Base-by-base conservation (phyloP, 257 asterid species). In the Nicotiana obtusifolia region DNA sequence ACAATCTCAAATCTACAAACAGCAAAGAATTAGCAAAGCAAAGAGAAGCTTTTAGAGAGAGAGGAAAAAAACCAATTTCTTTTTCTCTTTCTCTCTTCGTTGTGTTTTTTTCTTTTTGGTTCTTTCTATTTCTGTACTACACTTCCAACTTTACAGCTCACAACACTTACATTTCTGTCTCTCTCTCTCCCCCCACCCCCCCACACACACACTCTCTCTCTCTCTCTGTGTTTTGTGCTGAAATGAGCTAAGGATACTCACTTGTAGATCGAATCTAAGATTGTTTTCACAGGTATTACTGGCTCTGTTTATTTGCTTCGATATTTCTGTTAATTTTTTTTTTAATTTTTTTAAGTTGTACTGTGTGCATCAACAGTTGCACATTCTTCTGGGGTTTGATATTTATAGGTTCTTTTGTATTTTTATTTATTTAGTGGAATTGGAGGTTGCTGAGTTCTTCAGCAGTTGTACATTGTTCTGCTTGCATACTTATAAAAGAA, bases 61-160 rank as follows among this genome's bases (percentile, higher is more conserved):
- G 49, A 41, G 49, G 13, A 9, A 49, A 68, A 24, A 68, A 44
- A 31, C 10, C 41, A 37, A 35, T 44, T 10, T 68, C 15, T 15
- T 68, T 44, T 10, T 68, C 15, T 15, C 8, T 10, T n/a, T 16
- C 1, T 66, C 44, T 7, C 53, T 33, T 15, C 7, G 41, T 9
- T 3, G 49, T 41, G 49, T 41, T 8, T 41, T 41, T 9, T 30
- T 3, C 33, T 30, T 68, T 68, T 31, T 49, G 31, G 56, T 68
- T 31, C 20, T 49, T 22, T 49, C 52, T 68, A 49, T 20, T 37
- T 71, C 16, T n/a, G 30, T 37, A n/a, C 31, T 2, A 44, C 10
- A 49, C 54, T 30, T 71, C 28, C 69, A 78, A 31, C 81, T 69
- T 86, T 81, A 78, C 84, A 64, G 84, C 86, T 86, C 83, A 73